Evolutionary conservation across 441 rosid species (phyloP), one percentile per base, ranked within the genome.

Genomic region (Viola pubescens): DNA sequence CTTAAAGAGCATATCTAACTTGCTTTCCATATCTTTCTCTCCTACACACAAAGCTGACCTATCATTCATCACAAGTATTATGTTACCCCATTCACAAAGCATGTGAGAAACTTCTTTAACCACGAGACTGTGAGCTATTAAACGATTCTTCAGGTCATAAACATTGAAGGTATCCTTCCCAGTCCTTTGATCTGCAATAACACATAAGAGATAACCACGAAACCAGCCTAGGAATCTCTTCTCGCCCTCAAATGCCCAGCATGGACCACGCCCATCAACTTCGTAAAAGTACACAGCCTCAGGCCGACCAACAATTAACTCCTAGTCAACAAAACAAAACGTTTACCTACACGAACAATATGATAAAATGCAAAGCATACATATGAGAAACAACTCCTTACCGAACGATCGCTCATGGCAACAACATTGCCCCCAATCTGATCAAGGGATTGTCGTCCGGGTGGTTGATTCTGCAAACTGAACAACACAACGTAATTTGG

Each of bases 231-330:
- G 59, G 51, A 86, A 80, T 63, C 82, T 88, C 79, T 89, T 94
- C 83, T 94, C 96, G 56, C 98, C 98, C 70, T 89, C 97, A 72
- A 94, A 94, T 59, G 97, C 98, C 98, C 97, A 88, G 75, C 98
- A 94, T 44, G 97, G 97, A 72, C 97, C 98, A 38, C 95, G 96
- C 9, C 98, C 98, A 77, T 94, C 98, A 74, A 89, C 83, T 71
- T 94, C 97, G 39, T 88, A 94, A 75, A 94, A 89, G 56, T 84
- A 94, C 46, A 89, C 96, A 63, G 98, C 98, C 79, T 94, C 98
- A 48, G 92, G 89, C 59, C 94, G 81, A 60, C 98, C 98, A 71
- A 89, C 71, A 70, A 94, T 88, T 50, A 94, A 73, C 73, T 94
- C 97, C 96, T 94, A 81, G 63, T 53, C 54, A 61, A n/a, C 67